Conservation (phyloP, 345 rosid genomes). For the Populus euphratica region DNA sequence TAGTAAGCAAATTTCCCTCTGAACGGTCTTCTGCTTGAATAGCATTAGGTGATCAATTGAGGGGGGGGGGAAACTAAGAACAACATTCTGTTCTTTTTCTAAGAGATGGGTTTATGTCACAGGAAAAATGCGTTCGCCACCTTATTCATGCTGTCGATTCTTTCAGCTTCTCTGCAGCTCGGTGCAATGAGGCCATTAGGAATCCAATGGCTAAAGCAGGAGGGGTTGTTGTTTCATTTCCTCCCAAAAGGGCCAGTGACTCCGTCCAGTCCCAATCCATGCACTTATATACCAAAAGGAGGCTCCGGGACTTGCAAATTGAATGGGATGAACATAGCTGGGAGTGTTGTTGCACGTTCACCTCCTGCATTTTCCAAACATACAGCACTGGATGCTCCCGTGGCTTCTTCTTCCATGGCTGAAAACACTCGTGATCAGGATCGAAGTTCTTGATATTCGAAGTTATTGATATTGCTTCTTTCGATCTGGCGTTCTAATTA, state of each 20-base stretch:
- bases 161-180: constrained; percentile 5
- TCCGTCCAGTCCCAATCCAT: not conserved
- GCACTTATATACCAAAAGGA: not conserved
- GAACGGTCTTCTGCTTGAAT: no score
- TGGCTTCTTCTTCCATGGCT: constrained; percentile 11
- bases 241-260: not conserved
- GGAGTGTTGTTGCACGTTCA: not conserved
- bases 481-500: no score
- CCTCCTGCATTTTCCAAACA: not conserved
- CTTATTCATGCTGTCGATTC: not conserved
- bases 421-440: not conserved
- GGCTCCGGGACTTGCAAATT: not conserved
- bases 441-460: constrained; percentile 20
- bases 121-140: not conserved
- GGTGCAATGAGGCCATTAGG: constrained; percentile 18
- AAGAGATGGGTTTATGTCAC: constrained; percentile 1
- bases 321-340: constrained; percentile 12
- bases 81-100: not conserved
- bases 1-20: no score
- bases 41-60: not conserved
- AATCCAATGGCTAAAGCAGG: not conserved
- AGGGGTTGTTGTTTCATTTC: not conserved
- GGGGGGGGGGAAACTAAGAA: not conserved
- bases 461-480: constrained; percentile 11
- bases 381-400: not conserved